Evolutionary conservation across 805 yeast genomes (phyloP).

Genomic region (Ogataea methanolica): DNA sequence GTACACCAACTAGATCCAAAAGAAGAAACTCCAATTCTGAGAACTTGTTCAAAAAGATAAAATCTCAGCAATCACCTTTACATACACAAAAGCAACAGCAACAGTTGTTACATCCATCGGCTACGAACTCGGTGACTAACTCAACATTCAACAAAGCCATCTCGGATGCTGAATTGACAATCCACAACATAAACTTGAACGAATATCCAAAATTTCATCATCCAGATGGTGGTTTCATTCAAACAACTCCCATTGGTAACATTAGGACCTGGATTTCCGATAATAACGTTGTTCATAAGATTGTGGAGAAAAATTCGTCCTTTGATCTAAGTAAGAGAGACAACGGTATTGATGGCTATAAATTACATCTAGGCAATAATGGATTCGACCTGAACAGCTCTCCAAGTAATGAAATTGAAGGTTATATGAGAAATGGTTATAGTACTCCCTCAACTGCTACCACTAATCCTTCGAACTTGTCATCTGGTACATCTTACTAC

Average conservation of each 20-base stretch:
- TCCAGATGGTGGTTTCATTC: conserved; percentile 59
- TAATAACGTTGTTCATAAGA: conserved; percentile 41
- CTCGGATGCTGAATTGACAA: conserved; percentile 13
- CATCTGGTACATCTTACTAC: conserved; percentile 7
- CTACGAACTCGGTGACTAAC: not conserved
- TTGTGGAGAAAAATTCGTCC: conserved; percentile 41
- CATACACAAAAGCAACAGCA: too few relatives aligned
- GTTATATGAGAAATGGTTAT: conserved; percentile 31
- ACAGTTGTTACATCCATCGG: too few relatives aligned
- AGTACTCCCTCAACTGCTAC: conserved; percentile 2
- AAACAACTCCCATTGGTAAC: conserved; percentile 62
- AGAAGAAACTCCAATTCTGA: conserved; percentile 34
- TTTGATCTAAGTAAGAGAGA: conserved; percentile 29
- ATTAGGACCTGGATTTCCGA: conserved; percentile 39
- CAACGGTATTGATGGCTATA: conserved; percentile 35
- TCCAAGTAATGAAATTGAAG: conserved; percentile 31
- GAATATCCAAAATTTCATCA: conserved; percentile 56
- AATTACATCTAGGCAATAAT: conserved; percentile 24
- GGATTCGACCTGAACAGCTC: conserved; percentile 12
- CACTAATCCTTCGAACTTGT: not conserved
- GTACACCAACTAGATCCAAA: conserved; percentile 26
- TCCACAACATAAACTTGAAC: conserved; percentile 28
- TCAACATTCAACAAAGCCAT: not conserved
- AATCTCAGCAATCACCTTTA: conserved; percentile 8
- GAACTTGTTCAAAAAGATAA: conserved; percentile 27